Evolutionary conservation across 805 yeast genomes (phyloP), one percentile per base, ranked within the genome.

Genomic region (Spathaspora gorwiae): DNA sequence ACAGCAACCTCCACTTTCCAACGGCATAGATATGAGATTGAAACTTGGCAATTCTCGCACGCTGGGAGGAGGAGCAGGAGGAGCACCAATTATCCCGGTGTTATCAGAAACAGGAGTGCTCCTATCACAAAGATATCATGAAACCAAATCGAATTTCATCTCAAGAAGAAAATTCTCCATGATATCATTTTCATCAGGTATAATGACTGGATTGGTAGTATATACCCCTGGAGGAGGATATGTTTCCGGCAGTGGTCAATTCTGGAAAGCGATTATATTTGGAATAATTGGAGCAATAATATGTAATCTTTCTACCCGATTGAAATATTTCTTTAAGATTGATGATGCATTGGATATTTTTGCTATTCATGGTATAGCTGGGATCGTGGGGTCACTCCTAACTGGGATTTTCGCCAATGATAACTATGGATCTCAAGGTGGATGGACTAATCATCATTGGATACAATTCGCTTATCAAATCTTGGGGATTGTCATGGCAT

Each of bases 141-240:
- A 54, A 40, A 46, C 54, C 30, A 45, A 47, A 37, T 49, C 54
- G 2, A 48, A 49, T 31, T 46, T 50, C 15, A 44, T 40, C 15
- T 47, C 45, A 38, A 55, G 59, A 38, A 50, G 70, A 44, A 66
- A 67, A 37, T 29, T 68, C 2, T 71, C 76, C 0, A 55, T 67
- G 55, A 57, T 66, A 11, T 69, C 75, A 1, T 66, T 68, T 45
- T 60, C 65, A 24, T 66, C 73, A 2, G 76, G 76, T 1, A 44
- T 65, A 6, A 66, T 71, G 62, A 53, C 72, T 1, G 76, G 75
- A 0, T 56, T 71, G 41, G 76, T 70, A 11, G 72, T 66, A 3
- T 61, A 65, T 19, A 70, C 76, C 0, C 75, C 76, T 2, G 73
- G 62, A 5, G 76, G 76, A 10, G 76, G 76, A 0, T 71, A 61